Percentiles rank a stretch among this genome's conserved stretches.
phyloP scores from a whole-genome alignment of 2,329 filamentous ascomycete genomes.

The Calonectria hawksworthii region DNA sequence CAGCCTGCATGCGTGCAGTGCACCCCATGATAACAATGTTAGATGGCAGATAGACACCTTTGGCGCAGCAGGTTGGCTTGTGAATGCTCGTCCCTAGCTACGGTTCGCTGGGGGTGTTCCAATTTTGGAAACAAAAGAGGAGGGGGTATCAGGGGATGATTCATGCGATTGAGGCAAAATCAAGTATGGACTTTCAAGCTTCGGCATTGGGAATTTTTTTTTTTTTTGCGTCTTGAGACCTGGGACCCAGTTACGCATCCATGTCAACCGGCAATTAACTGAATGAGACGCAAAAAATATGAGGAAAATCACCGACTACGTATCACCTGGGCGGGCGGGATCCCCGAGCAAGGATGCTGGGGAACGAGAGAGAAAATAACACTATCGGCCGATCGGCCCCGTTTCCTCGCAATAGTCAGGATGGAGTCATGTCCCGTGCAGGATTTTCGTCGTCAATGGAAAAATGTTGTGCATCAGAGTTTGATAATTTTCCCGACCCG shows the following conservation, averaged over 20 bases:
- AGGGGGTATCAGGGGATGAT: not conserved
- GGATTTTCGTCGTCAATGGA: not conserved
- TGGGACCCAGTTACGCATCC: not conserved
- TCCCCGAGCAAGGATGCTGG: slow-evolving; percentile 8
- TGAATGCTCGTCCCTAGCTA: not conserved
- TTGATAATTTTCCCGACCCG: not conserved
- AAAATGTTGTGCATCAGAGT: not conserved
- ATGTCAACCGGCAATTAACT: not conserved
- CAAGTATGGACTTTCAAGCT: not conserved
- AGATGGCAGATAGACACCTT: not conserved
- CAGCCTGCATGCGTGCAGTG: not conserved
- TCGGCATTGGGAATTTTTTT: not conserved
- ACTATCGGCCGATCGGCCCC: slow-evolving; percentile 11
- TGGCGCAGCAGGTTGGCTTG: not conserved
- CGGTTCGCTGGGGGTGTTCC: not conserved
- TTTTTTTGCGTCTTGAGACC: not conserved
- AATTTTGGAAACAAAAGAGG: slow-evolving; percentile 17
- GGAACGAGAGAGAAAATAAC: not conserved
- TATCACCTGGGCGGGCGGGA: slow-evolving; percentile 1
- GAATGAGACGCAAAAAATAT: not conserved
- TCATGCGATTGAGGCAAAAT: not conserved
- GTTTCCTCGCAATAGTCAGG: not conserved
- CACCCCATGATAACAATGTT: not conserved
- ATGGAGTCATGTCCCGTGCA: not conserved
- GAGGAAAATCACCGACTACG: not conserved